Base-by-base conservation (phyloP, 2,329 filamentous ascomycete species). In the Tolypocladium album region DNA sequence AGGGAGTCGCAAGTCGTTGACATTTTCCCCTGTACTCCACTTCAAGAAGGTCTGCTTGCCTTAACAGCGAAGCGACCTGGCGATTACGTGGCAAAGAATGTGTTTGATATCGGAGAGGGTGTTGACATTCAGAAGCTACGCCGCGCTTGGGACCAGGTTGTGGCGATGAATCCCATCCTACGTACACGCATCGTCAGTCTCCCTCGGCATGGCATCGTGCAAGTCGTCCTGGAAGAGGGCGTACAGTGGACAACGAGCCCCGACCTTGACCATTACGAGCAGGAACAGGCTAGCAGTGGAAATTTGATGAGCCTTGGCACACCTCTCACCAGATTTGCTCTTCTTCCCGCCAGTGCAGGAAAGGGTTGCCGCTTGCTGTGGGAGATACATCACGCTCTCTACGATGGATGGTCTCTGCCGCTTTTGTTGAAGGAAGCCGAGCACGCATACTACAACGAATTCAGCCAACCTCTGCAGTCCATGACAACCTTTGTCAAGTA, bases 381-480 rank as follows among this genome's bases (percentile, higher is more conserved):
- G 64, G 62, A 60, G 11, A 62, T 67, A 17, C 67, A 68, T 50
- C 80, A 82, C 61, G 75, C 75, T 11, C 66, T 82, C 0, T 83
- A 82, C 59, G 80, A 83, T 59, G 79, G 79, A n/a, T 81, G 78
- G 78, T 78, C 75, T 0, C 75, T 79, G 73, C 73, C 74, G 3
- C 66, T 79, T 9, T 57, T 69, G 6, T 50, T 69, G 17, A 59
- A 63, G 17, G 38, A 59, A 2, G 47, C 65, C 1, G 56, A 61
- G 9, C 56, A 63, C 36, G 58, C 60, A 3, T 68, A 68, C 55
- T 39, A 57, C 39, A 56, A 43, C 17, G 58, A 60, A n/a, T 13
- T 6, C 27, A 56, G 39, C 22, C 22, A 52, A n/a, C 20, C 22
- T 9, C n/a, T 56, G 22, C 52, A 58, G 2, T 55, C 61, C 39